Conservation (phyloP, 306 rosid genomes). For the Hippophae rhamnoides region DNA sequence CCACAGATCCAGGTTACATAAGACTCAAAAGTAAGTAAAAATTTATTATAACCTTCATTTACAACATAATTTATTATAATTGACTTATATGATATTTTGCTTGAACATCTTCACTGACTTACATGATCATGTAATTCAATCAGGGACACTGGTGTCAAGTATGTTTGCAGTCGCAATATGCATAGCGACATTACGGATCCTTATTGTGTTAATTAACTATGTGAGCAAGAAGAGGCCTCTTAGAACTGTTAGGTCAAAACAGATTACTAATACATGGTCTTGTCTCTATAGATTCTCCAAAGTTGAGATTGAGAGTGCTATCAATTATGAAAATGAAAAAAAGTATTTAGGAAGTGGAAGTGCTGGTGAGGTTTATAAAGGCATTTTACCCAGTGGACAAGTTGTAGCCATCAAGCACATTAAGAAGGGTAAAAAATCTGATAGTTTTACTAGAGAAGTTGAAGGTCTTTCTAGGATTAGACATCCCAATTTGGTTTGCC, state of each 20-base stretch:
- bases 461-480: conserved; percentile 70
- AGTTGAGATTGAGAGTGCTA: conserved; percentile 63
- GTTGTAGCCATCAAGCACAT: conserved; percentile 74
- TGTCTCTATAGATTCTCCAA: conserved; percentile 64
- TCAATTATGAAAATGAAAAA: conserved; percentile 30
- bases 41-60: too few species aligned
- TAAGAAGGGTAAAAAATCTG: conserved; percentile 36
- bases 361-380: conserved; percentile 72
- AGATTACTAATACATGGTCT: conserved; percentile 33
- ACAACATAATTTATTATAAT: too few species aligned
- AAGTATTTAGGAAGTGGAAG: conserved; percentile 66
- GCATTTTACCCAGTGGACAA: conserved; percentile 80
- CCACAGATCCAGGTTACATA: conserved; percentile 21
- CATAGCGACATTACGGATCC: conserved; percentile 15
- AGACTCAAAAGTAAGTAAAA: conserved; percentile 32
- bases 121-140: neutral
- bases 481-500: conserved; percentile 66
- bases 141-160: conserved; percentile 20
- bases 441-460: conserved; percentile 58
- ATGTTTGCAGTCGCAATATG: conserved; percentile 20
- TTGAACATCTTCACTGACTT: neutral
- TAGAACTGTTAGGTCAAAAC: conserved; percentile 18
- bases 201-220: conserved; percentile 29
- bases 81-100: too few species aligned
- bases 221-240: conserved; percentile 33